Evolutionary conservation across 73 alveolate species (phyloP).

Genomic region (Paramecium sonneborni): DNA sequence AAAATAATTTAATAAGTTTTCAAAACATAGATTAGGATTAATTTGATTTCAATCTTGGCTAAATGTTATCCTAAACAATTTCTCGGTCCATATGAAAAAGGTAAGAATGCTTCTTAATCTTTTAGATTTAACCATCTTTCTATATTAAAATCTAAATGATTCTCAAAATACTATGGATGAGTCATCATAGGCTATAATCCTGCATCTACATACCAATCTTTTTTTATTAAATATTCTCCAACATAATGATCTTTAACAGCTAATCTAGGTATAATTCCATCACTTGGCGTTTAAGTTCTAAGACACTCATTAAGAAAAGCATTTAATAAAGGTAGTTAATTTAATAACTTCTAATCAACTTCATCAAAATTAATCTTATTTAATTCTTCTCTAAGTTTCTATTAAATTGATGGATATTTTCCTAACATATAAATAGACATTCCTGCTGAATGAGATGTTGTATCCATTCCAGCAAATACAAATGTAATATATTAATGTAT

Average conservation of each 20-base stretch:
- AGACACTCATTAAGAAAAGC: conserved; percentile 37
- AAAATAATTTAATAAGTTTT: background rate
- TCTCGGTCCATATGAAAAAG: conserved; percentile 49
- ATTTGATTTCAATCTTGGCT: conserved; percentile 11
- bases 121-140: background rate
- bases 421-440: conserved; percentile 52
- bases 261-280: conserved; percentile 43
- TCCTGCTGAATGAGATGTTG: conserved; percentile 54
- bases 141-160: background rate
- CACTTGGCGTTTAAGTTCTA: conserved; percentile 18
- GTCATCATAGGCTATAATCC: background rate
- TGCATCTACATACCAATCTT: background rate
- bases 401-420: background rate
- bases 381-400: conserved; percentile 47
- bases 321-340: background rate
- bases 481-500: conserved; percentile 51
- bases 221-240: background rate
- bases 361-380: background rate
- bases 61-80: conserved; percentile 55
- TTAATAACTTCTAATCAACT: background rate
- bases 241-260: background rate
- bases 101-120: background rate
- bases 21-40: background rate
- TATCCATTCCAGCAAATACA: conserved; percentile 64
- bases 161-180: conserved; percentile 21